Evolutionary conservation across 148 eudicot species (phyloP), one percentile per base, ranked within the genome.

Genomic region (Chenopodium album): DNA sequence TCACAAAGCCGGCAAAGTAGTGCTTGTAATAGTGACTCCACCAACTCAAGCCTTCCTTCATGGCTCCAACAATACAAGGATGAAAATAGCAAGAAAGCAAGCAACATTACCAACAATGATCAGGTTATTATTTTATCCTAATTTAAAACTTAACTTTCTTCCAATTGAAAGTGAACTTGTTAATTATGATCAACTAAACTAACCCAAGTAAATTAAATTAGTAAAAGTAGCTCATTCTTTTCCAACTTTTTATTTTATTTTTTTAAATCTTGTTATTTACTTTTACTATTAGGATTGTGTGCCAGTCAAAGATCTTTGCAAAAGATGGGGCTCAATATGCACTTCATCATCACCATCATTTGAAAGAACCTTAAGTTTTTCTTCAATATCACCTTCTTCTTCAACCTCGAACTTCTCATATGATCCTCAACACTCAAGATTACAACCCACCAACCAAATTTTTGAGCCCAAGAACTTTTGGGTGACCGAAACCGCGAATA

Each of bases 21-120:
- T 64, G 79, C 76, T 50, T 81, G 81, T 23, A 87, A 83, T 50
- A 90, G 85, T 74, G 89, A 88, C 47, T 79, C 89, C 75, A 84
- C 90, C 54, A 82, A 88, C 76, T 84, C 95, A 76, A 89, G 86
- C 84, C 89, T 95, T 26, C 98, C 98, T 86, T 87, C 91, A 84
- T 95, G 98, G 98, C 94, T 95, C 50, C 88, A 88, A 87, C 84
- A 88, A 64, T 86, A 84, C 80, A 92, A 85, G 80, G 91, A 91
- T 81, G 91, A 91, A 75, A 90, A 91, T 71, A 89, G 68, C 86
- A 85, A 80, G 85, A 88, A 82, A 79, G 73, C 77, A 66, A 65
- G 54, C 37, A 78, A 22, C 28, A 81, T n/a, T 17, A 64, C 47
- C 44, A 73, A 81, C 54, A 80, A 80, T 85, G 83, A 91, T 82